phyloP scores from a whole-genome alignment of 2,329 filamentous ascomycete genomes.

The Aspergillus sp. region DNA sequence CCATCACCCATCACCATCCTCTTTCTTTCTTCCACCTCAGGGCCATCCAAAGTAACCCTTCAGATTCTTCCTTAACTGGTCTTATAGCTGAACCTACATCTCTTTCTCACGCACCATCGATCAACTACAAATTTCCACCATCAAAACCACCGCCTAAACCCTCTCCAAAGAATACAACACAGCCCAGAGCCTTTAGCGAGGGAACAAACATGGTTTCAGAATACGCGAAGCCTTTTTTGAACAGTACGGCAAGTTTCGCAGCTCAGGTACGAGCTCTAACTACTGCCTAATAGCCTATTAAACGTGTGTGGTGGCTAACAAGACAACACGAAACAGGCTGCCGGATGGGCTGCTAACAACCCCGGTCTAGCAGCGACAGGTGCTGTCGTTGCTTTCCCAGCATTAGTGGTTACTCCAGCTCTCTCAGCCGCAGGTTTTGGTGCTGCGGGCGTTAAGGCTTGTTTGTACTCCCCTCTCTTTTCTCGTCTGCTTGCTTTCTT shows the following conservation, averaged over 20 bases:
- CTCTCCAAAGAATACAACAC: background rate
- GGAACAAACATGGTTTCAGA: background rate
- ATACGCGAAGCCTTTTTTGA: background rate
- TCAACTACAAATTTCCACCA: background rate
- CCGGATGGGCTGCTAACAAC: background rate
- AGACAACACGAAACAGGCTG: background rate
- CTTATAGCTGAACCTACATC: background rate
- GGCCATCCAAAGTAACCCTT: background rate
- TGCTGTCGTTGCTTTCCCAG: background rate
- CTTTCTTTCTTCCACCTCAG: background rate
- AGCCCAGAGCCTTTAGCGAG: background rate
- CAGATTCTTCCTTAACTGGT: background rate
- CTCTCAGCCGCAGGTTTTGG: background rate
- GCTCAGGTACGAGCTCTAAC: background rate
- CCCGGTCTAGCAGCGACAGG: background rate
- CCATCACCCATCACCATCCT: background rate
- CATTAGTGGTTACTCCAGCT: background rate
- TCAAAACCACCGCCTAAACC: background rate
- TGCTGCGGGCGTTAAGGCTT: background rate
- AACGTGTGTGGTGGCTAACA: background rate
- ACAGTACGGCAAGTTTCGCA: background rate
- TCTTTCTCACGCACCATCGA: no score
- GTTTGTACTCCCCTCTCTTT: background rate
- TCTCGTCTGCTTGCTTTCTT: background rate
- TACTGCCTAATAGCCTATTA: background rate